Base-by-base conservation (phyloP, 352 stramenopile species). In the Phytopythium ostracodes region DNA sequence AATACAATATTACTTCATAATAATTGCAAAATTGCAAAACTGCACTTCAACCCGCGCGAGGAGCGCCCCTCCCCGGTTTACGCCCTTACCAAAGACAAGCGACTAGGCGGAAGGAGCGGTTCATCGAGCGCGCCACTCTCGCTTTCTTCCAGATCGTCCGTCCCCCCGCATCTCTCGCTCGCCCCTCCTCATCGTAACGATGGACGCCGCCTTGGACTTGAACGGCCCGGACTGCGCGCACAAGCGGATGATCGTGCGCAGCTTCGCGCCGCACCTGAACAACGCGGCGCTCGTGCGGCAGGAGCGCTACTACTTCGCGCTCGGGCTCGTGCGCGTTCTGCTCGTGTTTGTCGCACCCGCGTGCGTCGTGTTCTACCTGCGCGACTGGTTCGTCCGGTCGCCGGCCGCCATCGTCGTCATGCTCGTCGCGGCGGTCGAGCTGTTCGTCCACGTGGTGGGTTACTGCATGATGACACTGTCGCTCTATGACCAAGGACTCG, bases 201-300 rank as follows among this genome's bases (percentile, higher is more conserved):
- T 57, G 51, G 29, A 25, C 51, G n/a, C 11, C 51, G 31, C 20
- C 51, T 4, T 54, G 25, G 51, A 29, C 8, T 29, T 57, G 31
- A 20, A 8, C 31, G 22, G 31, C 51, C 9, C 51, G 44, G 70
- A 81, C 66, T 70, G 81, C 33, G 79, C 77, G 43, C 81, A 89
- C 65, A 76, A 84, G 70, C 78, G 80, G 58, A 85, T 86, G 60
- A 87, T 91, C 71, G 76, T 91, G 54, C 78, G 81, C 40, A 65
- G 75, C 64, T 93, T 93, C 29, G 81, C 81, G 51, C 82, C 81
- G 56, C 81, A 91, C 55, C 52, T 91, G 40, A 74, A 67, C 51
- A 76, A 91, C 65, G 68, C 75, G 24, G 66, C 57, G 61, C 74
- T 93, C 29, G 62, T 40, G 33, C 54, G 24, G 20, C 80, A 91